Evolutionary conservation across 1,284 basidiomycete genomes (phyloP).

Genomic region (Microbotryomycetes sp.): DNA sequence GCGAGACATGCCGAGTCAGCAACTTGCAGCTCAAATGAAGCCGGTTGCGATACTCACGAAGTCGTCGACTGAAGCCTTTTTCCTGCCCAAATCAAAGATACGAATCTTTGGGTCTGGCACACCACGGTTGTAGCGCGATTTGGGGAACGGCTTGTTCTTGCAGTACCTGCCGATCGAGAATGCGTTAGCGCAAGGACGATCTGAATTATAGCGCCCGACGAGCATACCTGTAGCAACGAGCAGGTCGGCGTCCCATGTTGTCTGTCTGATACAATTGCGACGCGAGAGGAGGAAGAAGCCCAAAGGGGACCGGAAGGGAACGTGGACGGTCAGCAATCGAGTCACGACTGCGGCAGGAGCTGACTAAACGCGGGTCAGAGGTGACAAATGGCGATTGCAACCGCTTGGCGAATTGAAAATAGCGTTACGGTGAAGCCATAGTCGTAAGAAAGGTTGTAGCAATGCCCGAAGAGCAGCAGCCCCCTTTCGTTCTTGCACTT

Average conservation of each 20-base stretch:
- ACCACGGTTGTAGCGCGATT: slow-evolving; percentile 63
- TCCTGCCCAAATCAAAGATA: slow-evolving; percentile 25
- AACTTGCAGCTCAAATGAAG: neutral
- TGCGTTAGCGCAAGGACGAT: neutral
- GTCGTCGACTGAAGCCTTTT: slow-evolving; percentile 57
- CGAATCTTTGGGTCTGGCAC: slow-evolving; percentile 76
- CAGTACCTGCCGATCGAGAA: slow-evolving; percentile 79
- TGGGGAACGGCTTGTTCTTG: slow-evolving; percentile 88
- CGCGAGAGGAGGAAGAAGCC: no score
- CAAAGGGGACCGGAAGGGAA: no score
- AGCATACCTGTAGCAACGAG: slow-evolving; percentile 57
- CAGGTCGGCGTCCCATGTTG: slow-evolving; percentile 88
- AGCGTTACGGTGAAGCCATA: no score
- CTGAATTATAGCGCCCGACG: neutral
- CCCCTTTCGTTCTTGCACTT: no score
- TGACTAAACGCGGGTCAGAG: no score
- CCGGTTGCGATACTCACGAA: slow-evolving; percentile 49
- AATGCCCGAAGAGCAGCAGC: no score
- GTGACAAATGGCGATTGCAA: no score
- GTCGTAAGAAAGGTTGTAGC: no score
- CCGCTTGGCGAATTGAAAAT: no score
- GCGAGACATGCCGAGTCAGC: neutral
- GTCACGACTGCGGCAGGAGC: no score
- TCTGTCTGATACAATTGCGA: neutral
- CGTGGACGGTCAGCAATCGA: no score